A percentile compares a stretch with the other conserved stretches of the same genome.
These are phyloP conservation scores for Rhodofomes roseus DNA, from an alignment of 1,284 basidiomycete genomes.

Conservation along the genomic window DNA sequence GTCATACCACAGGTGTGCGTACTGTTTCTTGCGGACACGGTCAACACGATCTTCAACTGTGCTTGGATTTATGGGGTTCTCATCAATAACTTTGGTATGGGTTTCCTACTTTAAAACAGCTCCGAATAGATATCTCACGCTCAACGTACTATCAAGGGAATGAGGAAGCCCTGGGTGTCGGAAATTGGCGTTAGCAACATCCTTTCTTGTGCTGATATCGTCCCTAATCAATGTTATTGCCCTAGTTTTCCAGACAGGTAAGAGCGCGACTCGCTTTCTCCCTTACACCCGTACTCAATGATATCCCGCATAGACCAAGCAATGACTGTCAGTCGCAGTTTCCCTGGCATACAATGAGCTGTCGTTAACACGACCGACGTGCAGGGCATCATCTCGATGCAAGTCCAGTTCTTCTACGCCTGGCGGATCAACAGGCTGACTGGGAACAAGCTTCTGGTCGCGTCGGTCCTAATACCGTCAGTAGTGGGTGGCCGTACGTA, in stretches of 20 bases:
- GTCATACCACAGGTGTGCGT: not conserved
- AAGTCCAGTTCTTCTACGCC: not conserved
- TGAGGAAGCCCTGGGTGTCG: not conserved
- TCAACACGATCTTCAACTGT: constrained; percentile 2
- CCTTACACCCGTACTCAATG: not conserved
- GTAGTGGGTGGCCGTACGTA: not conserved
- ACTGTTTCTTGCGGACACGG: constrained; percentile 3
- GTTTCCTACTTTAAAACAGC: not conserved
- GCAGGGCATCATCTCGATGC: not conserved
- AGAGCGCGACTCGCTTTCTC: not conserved
- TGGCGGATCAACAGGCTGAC: not conserved
- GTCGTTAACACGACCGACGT: not conserved
- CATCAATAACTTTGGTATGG: constrained; percentile 3
- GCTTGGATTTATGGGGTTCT: constrained; percentile 2
- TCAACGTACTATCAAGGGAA: not conserved
- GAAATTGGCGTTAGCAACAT: not conserved
- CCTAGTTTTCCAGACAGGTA: not conserved
- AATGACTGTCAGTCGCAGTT: not conserved
- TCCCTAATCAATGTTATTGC: not conserved
- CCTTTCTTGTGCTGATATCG: not conserved
- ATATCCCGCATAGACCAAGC: not conserved
- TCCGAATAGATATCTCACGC: not conserved
- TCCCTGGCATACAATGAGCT: not conserved
- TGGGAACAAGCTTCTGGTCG: not conserved
- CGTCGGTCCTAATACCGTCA: not conserved